A percentile compares a stretch with the other conserved stretches of the same genome.
These are phyloP conservation scores for Avena atlantica DNA, from an alignment of 176 grass and related monocot species.

Conservation along the genomic window DNA sequence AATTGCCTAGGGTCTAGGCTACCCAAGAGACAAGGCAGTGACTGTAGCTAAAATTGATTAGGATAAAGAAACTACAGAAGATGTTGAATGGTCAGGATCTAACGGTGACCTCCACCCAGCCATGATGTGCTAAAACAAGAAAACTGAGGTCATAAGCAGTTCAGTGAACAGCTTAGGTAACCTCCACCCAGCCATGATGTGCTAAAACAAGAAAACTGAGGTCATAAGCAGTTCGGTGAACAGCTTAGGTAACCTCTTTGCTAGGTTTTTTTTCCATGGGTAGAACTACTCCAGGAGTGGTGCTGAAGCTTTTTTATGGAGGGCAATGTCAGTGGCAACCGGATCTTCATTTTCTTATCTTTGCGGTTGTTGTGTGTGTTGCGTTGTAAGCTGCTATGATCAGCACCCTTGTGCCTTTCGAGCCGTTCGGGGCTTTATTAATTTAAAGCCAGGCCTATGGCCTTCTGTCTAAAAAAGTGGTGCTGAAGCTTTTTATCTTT, in stretches of 20 bases:
- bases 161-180: not conserved
- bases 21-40: conserved; percentile 27
- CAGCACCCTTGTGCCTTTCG: too few species aligned
- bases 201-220: conserved; percentile 9
- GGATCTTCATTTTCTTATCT: too few species aligned
- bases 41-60: not conserved
- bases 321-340: too few species aligned
- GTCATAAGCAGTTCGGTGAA: conserved; percentile 2
- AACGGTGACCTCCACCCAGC: not conserved
- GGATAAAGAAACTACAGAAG: not conserved
- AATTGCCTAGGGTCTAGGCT: not conserved
- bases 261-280: not conserved
- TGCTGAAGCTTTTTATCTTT: not conserved
- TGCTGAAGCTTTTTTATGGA: not conserved
- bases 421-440: too few species aligned
- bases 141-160: conserved; percentile 16
- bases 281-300: not conserved
- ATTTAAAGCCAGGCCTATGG: too few species aligned
- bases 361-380: too few species aligned
- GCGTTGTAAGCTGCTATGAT: too few species aligned
- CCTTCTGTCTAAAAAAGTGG: not conserved
- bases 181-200: not conserved
- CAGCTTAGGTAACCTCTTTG: not conserved
- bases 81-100: conserved; percentile 16
- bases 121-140: conserved; percentile 18